Evolutionary conservation across 257 asterid species (phyloP).

Genomic region (Haberlea rhodopensis): DNA sequence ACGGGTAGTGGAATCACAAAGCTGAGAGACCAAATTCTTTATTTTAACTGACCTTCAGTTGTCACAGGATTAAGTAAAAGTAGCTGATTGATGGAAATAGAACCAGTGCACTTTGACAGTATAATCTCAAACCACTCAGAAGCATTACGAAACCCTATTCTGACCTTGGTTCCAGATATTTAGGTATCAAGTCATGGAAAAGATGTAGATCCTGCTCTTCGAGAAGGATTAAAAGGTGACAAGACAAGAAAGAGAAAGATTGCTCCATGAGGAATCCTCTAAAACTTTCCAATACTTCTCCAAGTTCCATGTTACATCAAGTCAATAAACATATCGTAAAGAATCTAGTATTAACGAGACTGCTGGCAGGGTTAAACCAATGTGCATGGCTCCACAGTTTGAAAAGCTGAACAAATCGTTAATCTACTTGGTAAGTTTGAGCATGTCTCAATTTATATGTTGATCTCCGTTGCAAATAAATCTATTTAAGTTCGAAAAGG

Average conservation of each 20-base stretch:
- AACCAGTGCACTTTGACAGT: slow-evolving; percentile 51
- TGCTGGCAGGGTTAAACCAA: slow-evolving; percentile 79
- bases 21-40: slow-evolving; percentile 46
- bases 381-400: slow-evolving; percentile 86
- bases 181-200: slow-evolving; percentile 59
- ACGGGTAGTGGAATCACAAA: slow-evolving; percentile 41
- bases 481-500: slow-evolving; percentile 9
- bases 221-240: slow-evolving; percentile 79
- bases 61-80: slow-evolving; percentile 74
- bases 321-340: slow-evolving; percentile 59
- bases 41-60: slow-evolving; percentile 68
- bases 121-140: slow-evolving; percentile 67
- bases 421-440: slow-evolving; percentile 70
- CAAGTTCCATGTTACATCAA: slow-evolving; percentile 66
- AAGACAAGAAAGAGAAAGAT: slow-evolving; percentile 75
- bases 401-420: slow-evolving; percentile 77
- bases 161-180: slow-evolving; percentile 53
- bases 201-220: slow-evolving; percentile 65
- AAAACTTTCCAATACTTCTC: slow-evolving; percentile 68
- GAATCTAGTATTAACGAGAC: slow-evolving; percentile 55
- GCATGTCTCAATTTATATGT: slow-evolving; percentile 7
- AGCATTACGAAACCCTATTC: slow-evolving; percentile 37
- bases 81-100: slow-evolving; percentile 52
- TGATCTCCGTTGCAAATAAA: slow-evolving; percentile 1
- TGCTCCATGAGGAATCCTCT: slow-evolving; percentile 71